Conservation (phyloP, 768 basidiomycete species). For the Hypsizygus marmoreus region DNA sequence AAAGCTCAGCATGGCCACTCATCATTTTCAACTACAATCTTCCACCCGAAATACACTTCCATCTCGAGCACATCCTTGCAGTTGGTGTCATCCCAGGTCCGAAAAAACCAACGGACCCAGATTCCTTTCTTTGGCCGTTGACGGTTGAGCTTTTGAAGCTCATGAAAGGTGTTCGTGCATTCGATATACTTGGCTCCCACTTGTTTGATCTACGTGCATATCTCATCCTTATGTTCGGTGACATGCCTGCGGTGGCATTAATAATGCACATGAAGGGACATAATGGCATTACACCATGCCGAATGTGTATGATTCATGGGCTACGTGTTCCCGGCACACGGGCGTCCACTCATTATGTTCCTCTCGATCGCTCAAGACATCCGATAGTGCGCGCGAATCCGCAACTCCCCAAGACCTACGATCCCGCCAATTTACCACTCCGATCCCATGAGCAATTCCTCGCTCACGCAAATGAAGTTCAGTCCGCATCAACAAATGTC, state of each 20-base stretch:
- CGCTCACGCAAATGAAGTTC: conserved; percentile 16
- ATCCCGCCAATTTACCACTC: conserved; percentile 34
- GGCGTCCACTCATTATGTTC: conserved; percentile 28
- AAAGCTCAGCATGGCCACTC: conserved; percentile 37
- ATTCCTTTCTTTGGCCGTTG: conserved; percentile 45
- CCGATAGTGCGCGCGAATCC: conserved; percentile 11
- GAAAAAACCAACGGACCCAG: conserved; percentile 41
- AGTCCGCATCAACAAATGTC: too few species aligned
- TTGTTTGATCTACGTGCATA: conserved; percentile 30
- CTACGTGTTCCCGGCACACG: conserved; percentile 9
- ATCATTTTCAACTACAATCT: too few species aligned
- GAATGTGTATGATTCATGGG: too few species aligned
- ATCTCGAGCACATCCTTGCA: conserved; percentile 34
- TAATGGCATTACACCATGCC: too few species aligned
- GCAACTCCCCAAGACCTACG: conserved; percentile 15
- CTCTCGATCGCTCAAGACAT: conserved; percentile 21
- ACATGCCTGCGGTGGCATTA: conserved; percentile 19
- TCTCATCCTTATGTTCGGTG: conserved; percentile 30
- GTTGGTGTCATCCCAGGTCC: conserved; percentile 50
- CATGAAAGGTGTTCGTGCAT: conserved; percentile 37
- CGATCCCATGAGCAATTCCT: conserved; percentile 31
- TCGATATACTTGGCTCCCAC: conserved; percentile 23
- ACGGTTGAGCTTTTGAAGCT: conserved; percentile 39
- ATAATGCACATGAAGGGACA: too few species aligned
- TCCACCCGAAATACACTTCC: conserved; percentile 36